These are phyloP conservation scores for Diaporthe citriasiana DNA, from an alignment of 2,329 filamentous ascomycete genomes.

Conservation along the genomic window DNA sequence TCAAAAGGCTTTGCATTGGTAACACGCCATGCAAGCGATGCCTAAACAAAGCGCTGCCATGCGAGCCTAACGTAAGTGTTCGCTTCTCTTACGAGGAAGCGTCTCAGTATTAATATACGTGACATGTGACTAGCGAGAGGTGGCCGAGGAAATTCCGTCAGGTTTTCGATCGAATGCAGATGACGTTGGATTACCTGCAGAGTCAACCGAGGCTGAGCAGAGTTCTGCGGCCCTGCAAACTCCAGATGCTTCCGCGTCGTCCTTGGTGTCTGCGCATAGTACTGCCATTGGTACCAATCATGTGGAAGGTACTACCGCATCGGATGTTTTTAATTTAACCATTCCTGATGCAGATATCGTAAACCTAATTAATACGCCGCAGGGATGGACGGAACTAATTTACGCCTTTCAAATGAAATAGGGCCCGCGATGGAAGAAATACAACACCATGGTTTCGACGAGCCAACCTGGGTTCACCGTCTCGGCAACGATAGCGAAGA, in stretches of 20 bases:
- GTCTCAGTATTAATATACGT: background rate
- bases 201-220: background rate
- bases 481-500: background rate
- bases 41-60: background rate
- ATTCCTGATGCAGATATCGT: background rate
- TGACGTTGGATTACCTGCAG: background rate
- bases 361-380: background rate
- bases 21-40: background rate
- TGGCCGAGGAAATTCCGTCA: background rate
- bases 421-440: background rate
- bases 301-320: background rate
- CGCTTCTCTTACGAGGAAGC: background rate
- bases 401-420: background rate
- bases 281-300: background rate
- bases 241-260: background rate
- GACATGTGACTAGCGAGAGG: background rate
- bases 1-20: background rate
- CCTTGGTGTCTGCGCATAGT: background rate
- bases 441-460: background rate
- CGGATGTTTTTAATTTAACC: background rate
- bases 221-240: background rate
- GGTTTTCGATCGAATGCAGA: background rate
- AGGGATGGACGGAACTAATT: background rate
- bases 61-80: background rate
- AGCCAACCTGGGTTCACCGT: background rate